phyloP scores from a whole-genome alignment of 1,284 basidiomycete species.

The Leccinum subrobustum region DNA sequence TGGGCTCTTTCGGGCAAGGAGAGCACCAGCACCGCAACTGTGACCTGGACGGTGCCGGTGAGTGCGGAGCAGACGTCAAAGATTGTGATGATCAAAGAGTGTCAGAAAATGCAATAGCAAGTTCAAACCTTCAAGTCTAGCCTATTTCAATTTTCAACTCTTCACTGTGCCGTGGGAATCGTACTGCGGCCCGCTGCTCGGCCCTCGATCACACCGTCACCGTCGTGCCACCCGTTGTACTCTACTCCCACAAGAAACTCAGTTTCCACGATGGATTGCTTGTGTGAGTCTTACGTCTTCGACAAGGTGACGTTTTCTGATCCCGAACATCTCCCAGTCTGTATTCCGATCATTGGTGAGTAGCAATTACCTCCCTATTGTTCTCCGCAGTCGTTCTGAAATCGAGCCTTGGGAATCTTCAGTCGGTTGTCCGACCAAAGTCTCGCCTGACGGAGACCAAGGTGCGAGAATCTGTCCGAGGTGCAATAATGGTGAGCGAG shows the following conservation, averaged over 20 bases:
- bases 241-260: not conserved
- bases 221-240: too few species aligned
- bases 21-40: not conserved
- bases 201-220: too few species aligned
- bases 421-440: constrained; percentile 51
- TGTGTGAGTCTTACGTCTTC: constrained; percentile 31
- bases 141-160: too few species aligned
- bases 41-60: not conserved
- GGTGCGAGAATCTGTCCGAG: constrained; percentile 46
- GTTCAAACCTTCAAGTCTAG: too few species aligned
- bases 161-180: too few species aligned
- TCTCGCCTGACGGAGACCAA: constrained; percentile 44
- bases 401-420: not conserved
- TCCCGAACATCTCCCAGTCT: constrained; percentile 35
- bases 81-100: too few species aligned
- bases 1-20: not conserved
- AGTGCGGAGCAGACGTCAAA: too few species aligned
- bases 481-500: constrained; percentile 45
- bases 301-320: not conserved
- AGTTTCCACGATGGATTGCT: constrained; percentile 23
- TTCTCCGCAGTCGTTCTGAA: constrained; percentile 18
- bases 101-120: too few species aligned
- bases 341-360: constrained; percentile 48
- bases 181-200: too few species aligned
- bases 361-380: constrained; percentile 7